A percentile compares a stretch with the other conserved stretches of the same genome.
Evolutionary conservation across 352 stramenopile genomes (phyloP).

Genomic region (Thalassiosira pacifica): DNA sequence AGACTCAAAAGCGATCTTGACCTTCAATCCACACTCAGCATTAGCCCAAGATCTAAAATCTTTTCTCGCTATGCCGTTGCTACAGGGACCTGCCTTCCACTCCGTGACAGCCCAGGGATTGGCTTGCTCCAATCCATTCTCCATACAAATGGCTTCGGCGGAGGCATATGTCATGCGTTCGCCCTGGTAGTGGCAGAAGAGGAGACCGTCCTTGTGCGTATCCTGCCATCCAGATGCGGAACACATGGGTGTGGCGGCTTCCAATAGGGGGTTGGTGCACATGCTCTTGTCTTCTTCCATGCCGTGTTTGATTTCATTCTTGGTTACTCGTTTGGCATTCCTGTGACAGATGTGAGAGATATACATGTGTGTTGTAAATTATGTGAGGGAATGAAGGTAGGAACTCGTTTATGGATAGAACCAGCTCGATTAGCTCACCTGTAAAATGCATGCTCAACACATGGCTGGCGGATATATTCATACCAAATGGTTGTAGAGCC

Average conservation of each 20-base stretch:
- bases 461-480: slow-evolving; percentile 68
- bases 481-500: slow-evolving; percentile 59
- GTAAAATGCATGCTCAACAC: slow-evolving; percentile 67
- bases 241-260: slow-evolving; percentile 51
- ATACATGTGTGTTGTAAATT: not conserved
- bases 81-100: slow-evolving; percentile 4
- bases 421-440: not conserved
- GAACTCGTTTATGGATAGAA: no score
- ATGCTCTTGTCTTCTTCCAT: slow-evolving; percentile 24
- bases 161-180: slow-evolving; percentile 42
- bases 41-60: slow-evolving; percentile 49
- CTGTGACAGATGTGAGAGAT: slow-evolving; percentile 20
- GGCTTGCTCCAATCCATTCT: slow-evolving; percentile 6
- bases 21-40: slow-evolving; percentile 48
- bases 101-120: slow-evolving; percentile 20
- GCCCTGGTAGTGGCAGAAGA: slow-evolving; percentile 48
- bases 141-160: slow-evolving; percentile 10
- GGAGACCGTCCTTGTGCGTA: not conserved
- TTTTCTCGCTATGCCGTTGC: not conserved
- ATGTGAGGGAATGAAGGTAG: no score
- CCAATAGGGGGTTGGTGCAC: slow-evolving; percentile 55
- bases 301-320: slow-evolving; percentile 4
- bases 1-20: slow-evolving; percentile 57
- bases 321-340: not conserved
- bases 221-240: slow-evolving; percentile 17